These are phyloP conservation scores for Sideroxylon spinosum DNA, from an alignment of 179 eudicot genomes.

Conservation along the genomic window DNA sequence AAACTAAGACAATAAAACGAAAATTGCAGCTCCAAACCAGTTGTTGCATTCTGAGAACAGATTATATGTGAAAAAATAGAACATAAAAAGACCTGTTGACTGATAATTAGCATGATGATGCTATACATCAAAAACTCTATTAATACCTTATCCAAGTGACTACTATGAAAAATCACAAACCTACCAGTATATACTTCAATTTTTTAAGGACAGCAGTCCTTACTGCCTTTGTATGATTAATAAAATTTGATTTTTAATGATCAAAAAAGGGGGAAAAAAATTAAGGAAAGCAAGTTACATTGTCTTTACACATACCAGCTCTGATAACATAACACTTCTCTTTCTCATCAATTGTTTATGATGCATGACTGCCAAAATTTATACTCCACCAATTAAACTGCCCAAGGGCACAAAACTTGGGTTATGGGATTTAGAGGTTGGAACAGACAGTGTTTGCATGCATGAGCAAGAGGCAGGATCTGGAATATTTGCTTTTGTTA, in stretches of 20 bases:
- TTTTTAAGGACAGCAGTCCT: too few species aligned
- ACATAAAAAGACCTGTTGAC: too few species aligned
- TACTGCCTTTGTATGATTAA: too few species aligned
- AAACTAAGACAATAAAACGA: neutral
- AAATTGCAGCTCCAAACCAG: neutral
- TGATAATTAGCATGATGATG: too few species aligned
- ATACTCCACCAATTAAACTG: neutral
- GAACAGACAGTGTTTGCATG: neutral
- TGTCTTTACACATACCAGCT: neutral
- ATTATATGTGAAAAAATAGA: too few species aligned
- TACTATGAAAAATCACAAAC: neutral
- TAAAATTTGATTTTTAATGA: too few species aligned
- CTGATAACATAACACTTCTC: neutral
- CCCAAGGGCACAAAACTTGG: constrained; percentile 1
- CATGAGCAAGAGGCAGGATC: neutral
- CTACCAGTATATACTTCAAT: neutral
- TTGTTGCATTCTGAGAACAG: neutral
- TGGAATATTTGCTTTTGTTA: neutral
- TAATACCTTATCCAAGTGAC: neutral
- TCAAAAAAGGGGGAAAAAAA: too few species aligned
- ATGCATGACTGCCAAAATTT: neutral
- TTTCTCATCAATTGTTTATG: neutral
- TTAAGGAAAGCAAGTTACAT: neutral
- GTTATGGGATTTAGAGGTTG: neutral
- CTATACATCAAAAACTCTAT: too few species aligned